Conservation (phyloP, 148 eudicot genomes). For the Camellia granthamiana region DNA sequence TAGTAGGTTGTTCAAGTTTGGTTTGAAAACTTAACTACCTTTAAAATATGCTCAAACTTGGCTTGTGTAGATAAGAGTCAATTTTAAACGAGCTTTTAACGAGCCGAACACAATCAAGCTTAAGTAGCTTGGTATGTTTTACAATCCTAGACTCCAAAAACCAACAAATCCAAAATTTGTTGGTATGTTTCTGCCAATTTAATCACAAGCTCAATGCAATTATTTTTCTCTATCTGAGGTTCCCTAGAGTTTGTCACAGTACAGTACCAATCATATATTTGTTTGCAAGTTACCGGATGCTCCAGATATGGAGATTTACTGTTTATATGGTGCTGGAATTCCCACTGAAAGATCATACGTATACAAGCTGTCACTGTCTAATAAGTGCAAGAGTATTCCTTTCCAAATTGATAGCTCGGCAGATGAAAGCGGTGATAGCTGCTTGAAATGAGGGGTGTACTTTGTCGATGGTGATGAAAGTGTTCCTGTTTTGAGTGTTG, state of each 20-base stretch:
- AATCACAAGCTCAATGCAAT: neutral
- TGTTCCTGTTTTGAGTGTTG: slow-evolving; percentile 43
- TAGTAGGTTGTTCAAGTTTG: too few relatives aligned
- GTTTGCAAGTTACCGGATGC: slow-evolving; percentile 44
- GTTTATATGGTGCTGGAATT: slow-evolving; percentile 45
- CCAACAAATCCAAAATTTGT: neutral
- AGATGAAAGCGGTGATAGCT: slow-evolving; percentile 29
- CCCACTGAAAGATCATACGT: slow-evolving; percentile 52
- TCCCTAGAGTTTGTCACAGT: neutral
- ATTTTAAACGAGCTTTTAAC: too few relatives aligned
- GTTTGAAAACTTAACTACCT: too few relatives aligned
- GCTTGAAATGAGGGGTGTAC: slow-evolving; percentile 43
- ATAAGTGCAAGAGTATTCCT: slow-evolving; percentile 38
- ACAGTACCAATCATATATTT: neutral
- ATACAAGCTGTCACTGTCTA: slow-evolving; percentile 40
- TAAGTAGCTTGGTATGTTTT: too few relatives aligned
- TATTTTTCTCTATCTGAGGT: neutral
- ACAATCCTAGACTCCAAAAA: too few relatives aligned
- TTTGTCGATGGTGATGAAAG: slow-evolving; percentile 46
- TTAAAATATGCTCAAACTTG: too few relatives aligned
- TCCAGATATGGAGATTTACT: slow-evolving; percentile 49
- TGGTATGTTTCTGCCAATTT: neutral
- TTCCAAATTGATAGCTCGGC: slow-evolving; percentile 48
- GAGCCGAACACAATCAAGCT: too few relatives aligned
- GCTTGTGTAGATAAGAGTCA: too few relatives aligned